A percentile compares a stretch with the other conserved stretches of the same genome.
These are phyloP conservation scores for Geotrichum candidum DNA, from an alignment of 1,139 yeast species.

Conservation along the genomic window DNA sequence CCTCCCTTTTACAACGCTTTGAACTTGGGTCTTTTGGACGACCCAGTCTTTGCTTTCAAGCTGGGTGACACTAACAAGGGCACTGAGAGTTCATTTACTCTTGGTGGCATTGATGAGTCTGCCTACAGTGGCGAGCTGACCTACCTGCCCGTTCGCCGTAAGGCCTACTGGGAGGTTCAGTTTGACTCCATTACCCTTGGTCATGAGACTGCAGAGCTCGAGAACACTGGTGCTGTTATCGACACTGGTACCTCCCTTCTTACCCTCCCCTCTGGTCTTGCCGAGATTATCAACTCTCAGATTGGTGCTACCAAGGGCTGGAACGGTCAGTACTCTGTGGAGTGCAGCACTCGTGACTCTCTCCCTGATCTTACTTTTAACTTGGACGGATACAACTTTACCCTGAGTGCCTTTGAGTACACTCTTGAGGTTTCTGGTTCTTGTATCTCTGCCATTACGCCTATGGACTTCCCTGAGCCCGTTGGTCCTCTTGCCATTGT, in stretches of 20 bases:
- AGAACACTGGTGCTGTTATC: constrained; percentile 88
- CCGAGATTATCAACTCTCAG: constrained; percentile 89
- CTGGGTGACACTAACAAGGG: constrained; percentile 70
- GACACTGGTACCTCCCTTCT: constrained; percentile 97
- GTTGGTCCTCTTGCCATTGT: constrained; percentile 92
- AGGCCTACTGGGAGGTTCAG: constrained; percentile 98
- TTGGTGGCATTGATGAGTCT: constrained; percentile 84
- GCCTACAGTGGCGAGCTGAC: constrained; percentile 76
- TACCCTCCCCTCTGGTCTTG: constrained; percentile 88
- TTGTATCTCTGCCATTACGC: constrained; percentile 92
- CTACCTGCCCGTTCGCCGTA: constrained; percentile 96
- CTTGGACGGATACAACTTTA: constrained; percentile 84
- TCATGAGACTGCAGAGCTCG: constrained; percentile 78
- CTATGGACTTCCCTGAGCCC: constrained; percentile 96
- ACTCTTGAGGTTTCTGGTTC: constrained; percentile 89
- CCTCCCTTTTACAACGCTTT: constrained; percentile 94
- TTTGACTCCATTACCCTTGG: constrained; percentile 88
- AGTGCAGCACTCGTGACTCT: constrained; percentile 73
- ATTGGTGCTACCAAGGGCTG: constrained; percentile 96
- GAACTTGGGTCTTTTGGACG: constrained; percentile 70
- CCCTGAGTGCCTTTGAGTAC: constrained; percentile 82
- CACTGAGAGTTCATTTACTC: constrained; percentile 74
- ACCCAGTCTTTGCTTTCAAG: constrained; percentile 80
- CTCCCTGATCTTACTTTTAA: constrained; percentile 89
- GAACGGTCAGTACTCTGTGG: constrained; percentile 94